Conservation (phyloP, 148 eudicot species). For the Silene uniflora region DNA sequence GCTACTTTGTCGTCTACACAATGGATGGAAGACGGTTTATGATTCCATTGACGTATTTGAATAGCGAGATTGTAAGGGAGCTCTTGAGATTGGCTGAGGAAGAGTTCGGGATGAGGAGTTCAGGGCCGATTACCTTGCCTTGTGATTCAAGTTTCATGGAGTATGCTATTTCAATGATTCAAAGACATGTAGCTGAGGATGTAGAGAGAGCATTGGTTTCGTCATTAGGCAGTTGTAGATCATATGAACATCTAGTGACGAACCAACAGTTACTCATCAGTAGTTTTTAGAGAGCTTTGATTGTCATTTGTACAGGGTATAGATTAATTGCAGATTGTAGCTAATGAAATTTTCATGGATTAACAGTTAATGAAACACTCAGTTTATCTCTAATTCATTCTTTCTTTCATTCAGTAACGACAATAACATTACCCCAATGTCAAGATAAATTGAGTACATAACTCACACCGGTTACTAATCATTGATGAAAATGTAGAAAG, state of each 20-base stretch:
- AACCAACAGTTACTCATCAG: constrained; percentile 5
- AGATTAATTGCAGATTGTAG: neutral
- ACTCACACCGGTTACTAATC: no score
- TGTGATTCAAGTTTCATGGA: constrained; percentile 41
- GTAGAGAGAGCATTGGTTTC: constrained; percentile 9
- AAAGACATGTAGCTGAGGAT: constrained; percentile 23
- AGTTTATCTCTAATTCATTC: no score
- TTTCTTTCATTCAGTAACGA: no score
- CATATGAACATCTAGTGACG: constrained; percentile 8
- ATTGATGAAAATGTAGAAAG: no score
- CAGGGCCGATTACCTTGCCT: constrained; percentile 43
- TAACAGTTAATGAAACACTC: no score
- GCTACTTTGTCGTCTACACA: neutral
- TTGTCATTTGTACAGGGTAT: neutral
- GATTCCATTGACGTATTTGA: constrained; percentile 19
- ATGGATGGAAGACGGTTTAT: constrained; percentile 25
- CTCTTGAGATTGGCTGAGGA: constrained; percentile 41
- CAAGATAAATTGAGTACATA: no score
- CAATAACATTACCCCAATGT: no score
- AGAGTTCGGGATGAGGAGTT: constrained; percentile 35
- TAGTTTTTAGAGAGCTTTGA: constrained; percentile 12
- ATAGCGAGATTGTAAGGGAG: constrained; percentile 30
- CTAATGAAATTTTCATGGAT: neutral
- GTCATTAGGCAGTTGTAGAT: constrained; percentile 13
- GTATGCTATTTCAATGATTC: constrained; percentile 31